Percentiles rank a stretch among this genome's conserved stretches.
Conservation (phyloP, 1,284 basidiomycete genomes). For the Tilletia setariae region DNA sequence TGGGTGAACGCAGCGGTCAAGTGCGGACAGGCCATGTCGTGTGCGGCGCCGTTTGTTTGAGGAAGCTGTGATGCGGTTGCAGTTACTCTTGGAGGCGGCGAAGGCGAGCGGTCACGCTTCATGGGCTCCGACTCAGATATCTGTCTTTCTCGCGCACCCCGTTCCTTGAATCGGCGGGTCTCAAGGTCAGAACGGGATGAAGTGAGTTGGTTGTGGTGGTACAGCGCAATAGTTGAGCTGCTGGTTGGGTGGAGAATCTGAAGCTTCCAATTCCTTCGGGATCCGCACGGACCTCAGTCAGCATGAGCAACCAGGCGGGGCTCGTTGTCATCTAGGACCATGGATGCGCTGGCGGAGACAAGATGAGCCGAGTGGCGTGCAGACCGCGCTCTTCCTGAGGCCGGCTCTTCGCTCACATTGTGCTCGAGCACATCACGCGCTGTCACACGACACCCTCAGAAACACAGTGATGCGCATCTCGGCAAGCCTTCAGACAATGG, state of each 20-base stretch:
- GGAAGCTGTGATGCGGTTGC: neutral
- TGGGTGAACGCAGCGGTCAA: conserved; percentile 33
- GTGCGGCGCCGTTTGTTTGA: neutral
- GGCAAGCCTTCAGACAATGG: no score
- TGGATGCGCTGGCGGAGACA: no score
- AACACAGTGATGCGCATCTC: no score
- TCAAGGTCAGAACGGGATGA: neutral
- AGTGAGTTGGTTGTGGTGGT: neutral
- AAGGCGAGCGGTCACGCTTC: conserved; percentile 13
- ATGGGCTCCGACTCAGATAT: neutral
- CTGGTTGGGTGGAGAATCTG: neutral
- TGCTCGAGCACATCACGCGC: neutral
- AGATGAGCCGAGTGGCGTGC: neutral
- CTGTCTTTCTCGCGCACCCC: no score
- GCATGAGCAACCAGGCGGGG: no score
- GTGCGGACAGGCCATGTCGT: conserved; percentile 40
- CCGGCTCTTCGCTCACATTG: neutral
- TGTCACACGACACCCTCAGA: conserved; percentile 12
- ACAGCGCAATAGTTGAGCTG: neutral
- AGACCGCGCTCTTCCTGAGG: neutral
- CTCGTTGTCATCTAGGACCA: no score
- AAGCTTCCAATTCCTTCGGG: neutral
- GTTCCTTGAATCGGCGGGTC: neutral
- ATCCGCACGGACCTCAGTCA: no score
- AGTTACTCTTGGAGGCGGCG: neutral